Conservation (phyloP, 176 grass and related monocot genomes). For the Musa schizocarpa region DNA sequence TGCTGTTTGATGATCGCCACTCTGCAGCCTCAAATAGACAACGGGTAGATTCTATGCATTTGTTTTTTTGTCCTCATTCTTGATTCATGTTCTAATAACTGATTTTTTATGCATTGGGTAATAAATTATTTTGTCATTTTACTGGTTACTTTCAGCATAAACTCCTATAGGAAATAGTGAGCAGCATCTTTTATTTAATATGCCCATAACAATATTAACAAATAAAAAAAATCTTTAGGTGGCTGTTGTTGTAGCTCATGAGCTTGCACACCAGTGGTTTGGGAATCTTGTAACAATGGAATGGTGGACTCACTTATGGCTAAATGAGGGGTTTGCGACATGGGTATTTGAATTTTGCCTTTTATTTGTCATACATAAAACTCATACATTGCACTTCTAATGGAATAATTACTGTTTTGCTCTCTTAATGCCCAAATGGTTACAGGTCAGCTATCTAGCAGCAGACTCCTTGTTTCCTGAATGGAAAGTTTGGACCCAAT, state of each 20-base stretch:
- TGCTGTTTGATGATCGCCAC: constrained; percentile 74
- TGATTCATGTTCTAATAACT: constrained; percentile 9
- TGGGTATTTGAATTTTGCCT: constrained; percentile 50
- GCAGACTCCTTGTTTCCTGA: constrained; percentile 75
- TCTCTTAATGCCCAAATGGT: background rate
- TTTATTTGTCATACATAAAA: background rate
- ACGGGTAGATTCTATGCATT: constrained; percentile 31
- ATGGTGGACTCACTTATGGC: constrained; percentile 98
- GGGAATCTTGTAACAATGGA: constrained; percentile 98
- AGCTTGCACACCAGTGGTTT: constrained; percentile 97
- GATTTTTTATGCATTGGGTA: background rate
- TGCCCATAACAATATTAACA: background rate
- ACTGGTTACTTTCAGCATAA: background rate
- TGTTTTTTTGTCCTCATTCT: constrained; percentile 12
- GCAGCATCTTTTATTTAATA: background rate
- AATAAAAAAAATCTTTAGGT: constrained; percentile 32
- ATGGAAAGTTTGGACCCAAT: constrained; percentile 97
- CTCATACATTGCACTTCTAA: background rate
- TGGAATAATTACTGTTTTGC: constrained; percentile 13
- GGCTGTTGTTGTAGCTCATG: constrained; percentile 87
- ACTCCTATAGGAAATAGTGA: background rate
- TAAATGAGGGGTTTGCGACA: constrained; percentile 95
- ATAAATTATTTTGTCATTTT: background rate
- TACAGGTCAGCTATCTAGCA: constrained; percentile 75
- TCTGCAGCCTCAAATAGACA: constrained; percentile 88